Percentiles rank a stretch among this genome's conserved stretches.
These are phyloP conservation scores for Nakazawaea wyomingensis DNA, from an alignment of 805 yeast genomes.

Conservation along the genomic window DNA sequence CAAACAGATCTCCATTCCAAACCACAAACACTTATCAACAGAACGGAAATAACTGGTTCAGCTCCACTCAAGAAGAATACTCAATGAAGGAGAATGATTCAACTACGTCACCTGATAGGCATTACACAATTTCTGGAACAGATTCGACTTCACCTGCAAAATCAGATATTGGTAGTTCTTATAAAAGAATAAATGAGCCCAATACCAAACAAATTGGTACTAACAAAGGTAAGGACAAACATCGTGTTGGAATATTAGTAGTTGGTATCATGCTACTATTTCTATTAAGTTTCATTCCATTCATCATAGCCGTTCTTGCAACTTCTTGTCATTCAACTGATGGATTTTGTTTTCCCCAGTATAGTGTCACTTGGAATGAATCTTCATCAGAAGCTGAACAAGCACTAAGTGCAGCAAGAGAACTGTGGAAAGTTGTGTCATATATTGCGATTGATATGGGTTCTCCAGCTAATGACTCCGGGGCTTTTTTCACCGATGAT, in stretches of 20 bases:
- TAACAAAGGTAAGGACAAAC: not conserved
- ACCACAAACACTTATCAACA: not conserved
- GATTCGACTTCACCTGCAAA: not conserved
- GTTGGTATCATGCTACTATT: not conserved
- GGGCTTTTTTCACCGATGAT: slow-evolving; percentile 12
- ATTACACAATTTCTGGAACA: not conserved
- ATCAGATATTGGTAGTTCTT: not conserved
- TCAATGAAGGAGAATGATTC: not conserved
- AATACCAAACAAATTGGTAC: too few relatives aligned
- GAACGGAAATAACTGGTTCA: not conserved
- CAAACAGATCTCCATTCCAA: slow-evolving; percentile 4
- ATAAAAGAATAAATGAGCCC: too few relatives aligned
- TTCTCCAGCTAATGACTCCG: slow-evolving; percentile 13
- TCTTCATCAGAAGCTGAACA: slow-evolving; percentile 29
- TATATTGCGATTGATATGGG: slow-evolving; percentile 42
- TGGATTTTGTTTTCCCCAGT: slow-evolving; percentile 37
- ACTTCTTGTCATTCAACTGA: slow-evolving; percentile 29
- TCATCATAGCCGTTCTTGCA: slow-evolving; percentile 18
- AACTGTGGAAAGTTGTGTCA: slow-evolving; percentile 38
- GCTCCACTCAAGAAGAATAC: not conserved
- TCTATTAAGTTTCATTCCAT: slow-evolving; percentile 12
- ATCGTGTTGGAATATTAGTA: not conserved
- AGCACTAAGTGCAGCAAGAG: slow-evolving; percentile 30
- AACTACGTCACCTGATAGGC: not conserved
- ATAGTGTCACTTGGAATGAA: slow-evolving; percentile 34